A percentile compares a stretch with the other conserved stretches of the same genome.
Conservation (phyloP, 176 grass and related monocot genomes). For the Triticum dicoccoides region DNA sequence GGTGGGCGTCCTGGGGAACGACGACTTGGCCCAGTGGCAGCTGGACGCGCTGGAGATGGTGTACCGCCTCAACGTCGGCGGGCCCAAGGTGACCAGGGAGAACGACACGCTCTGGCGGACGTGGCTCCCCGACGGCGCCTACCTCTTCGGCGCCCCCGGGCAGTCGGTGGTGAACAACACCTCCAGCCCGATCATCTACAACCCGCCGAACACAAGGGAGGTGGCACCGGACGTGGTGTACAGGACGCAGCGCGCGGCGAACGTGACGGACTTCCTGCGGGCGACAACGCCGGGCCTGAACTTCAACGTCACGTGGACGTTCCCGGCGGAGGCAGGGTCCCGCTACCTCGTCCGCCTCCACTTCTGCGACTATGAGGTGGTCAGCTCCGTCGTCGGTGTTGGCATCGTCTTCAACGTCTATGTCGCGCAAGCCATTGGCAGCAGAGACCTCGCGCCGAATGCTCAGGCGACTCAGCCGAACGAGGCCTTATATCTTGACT, state of each 20-base stretch:
- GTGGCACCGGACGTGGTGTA: conserved; percentile 58
- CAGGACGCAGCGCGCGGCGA: conserved; percentile 35
- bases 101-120: conserved; percentile 62
- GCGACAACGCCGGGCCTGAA: background rate
- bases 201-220: background rate
- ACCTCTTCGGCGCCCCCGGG: background rate
- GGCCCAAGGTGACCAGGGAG: conserved; percentile 25
- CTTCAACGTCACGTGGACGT: conserved; percentile 68
- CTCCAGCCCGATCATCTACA: background rate
- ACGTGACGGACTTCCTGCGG: background rate
- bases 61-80: conserved; percentile 71
- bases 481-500: conserved; percentile 44
- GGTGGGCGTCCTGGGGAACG: background rate
- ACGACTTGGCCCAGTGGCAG: background rate
- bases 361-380: conserved; percentile 57
- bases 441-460: background rate
- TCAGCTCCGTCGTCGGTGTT: background rate
- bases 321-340: conserved; percentile 14
- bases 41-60: conserved; percentile 43
- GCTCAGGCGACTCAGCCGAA: background rate
- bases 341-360: conserved; percentile 63
- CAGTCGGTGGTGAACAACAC: background rate
- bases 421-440: conserved; percentile 24
- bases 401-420: conserved; percentile 49
- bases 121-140: conserved; percentile 56